Evolutionary conservation across 768 basidiomycete species (phyloP), one percentile per base, ranked within the genome.

Genomic region (Cystobasidium ongulense): DNA sequence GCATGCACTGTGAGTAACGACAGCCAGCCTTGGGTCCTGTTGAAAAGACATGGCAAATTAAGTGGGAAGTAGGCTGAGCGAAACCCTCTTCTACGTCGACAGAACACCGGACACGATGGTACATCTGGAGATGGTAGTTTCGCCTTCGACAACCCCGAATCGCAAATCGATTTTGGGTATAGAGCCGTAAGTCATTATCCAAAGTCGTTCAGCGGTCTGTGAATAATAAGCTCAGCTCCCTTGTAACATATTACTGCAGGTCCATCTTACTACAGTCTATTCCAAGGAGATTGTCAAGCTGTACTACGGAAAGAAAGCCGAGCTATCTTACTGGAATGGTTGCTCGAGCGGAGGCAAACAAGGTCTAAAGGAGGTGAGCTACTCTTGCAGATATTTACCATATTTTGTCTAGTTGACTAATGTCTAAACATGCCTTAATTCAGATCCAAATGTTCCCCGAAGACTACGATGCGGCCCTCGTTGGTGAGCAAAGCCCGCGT

Each of bases 291-390:
- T 78, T 43, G 35, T 77, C 72, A 59, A 76, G 63, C 72, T 74
- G 0, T 77, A 75, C 57, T 78, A 78, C 54, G 73, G 76, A 1
- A 70, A 73, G 21, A 36, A 66, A 39, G 67, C 74, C 1, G 46
- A 72, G 33, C 46, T 61, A 8, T 36, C 74, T 5, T 76, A 76
- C 59, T 78, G 77, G 77, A 36, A 73, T 63, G 77, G 77, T 17
- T 78, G 77, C 72, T 78, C 77, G 0, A 64, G 61, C 2, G 77
- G 77, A 25, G 77, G 77, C 13, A 78, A 78, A 62, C 77, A 78
- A 43, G 77, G 76, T 0, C n/a, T 68, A 17, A 68, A 73, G 25
- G 72, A 39, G 50, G 57, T 63, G n/a, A 27, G 66, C 41, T 29
- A 27, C 7, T 23, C 1, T 27, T 29, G 43, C 31, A 18, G 63